Evolutionary conservation across 1,139 yeast species (phyloP).

Genomic region (Trichomonascaceae sp.): DNA sequence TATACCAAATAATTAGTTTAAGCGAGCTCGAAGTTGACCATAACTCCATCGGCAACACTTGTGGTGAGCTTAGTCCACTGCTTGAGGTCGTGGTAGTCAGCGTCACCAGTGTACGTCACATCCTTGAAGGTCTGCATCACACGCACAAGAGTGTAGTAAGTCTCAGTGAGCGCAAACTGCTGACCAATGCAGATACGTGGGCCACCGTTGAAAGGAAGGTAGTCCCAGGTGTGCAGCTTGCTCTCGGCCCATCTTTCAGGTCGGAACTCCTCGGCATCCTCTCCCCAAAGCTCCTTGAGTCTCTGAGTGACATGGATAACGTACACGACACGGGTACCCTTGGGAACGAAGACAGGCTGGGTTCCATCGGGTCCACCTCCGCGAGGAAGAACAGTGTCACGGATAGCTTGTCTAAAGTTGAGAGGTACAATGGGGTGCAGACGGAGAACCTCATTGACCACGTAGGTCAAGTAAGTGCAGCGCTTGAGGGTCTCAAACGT

Average conservation of each 20-base stretch:
- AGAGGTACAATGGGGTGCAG: constrained; percentile 45
- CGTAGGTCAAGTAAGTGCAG: constrained; percentile 36
- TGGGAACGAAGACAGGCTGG: constrained; percentile 33
- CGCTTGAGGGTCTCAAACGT: constrained; percentile 40
- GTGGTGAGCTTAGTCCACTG: constrained; percentile 11
- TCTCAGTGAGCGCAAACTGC: constrained; percentile 46
- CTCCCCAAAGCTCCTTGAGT: constrained; percentile 32
- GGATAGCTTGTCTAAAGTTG: constrained; percentile 36
- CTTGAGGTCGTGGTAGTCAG: constrained; percentile 3
- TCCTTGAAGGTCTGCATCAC: constrained; percentile 27
- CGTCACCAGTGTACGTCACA: constrained; percentile 5
- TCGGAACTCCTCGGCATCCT: constrained; percentile 34
- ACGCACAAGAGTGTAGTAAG: constrained; percentile 35
- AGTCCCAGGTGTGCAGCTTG: constrained; percentile 20
- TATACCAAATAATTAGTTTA: no score
- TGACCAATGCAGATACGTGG: constrained; percentile 49
- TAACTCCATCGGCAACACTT: constrained; percentile 11
- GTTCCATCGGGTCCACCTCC: constrained; percentile 31
- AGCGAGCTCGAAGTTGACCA: constrained; percentile 8
- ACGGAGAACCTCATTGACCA: constrained; percentile 39
- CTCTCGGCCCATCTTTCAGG: constrained; percentile 39
- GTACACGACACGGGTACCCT: constrained; percentile 36
- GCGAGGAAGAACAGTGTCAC: constrained; percentile 20
- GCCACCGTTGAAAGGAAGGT: constrained; percentile 39
- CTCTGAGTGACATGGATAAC: constrained; percentile 36